Evolutionary conservation across 176 grass and related monocot species (phyloP).

Genomic region (Dendrocalamus sinicus): DNA sequence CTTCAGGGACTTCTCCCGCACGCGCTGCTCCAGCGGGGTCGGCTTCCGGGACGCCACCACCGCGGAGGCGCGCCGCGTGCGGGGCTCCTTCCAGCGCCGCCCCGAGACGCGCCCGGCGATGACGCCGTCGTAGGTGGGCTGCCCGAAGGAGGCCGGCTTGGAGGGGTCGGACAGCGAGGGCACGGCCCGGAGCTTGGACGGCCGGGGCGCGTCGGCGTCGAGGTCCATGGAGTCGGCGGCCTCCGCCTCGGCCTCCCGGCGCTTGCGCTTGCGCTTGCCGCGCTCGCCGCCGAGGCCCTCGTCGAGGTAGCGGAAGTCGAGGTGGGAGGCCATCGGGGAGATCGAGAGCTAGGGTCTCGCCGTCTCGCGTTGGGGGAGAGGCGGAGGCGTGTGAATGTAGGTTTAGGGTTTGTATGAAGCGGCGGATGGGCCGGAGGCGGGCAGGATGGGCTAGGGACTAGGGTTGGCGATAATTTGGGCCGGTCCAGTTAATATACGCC

Average conservation of each 20-base stretch:
- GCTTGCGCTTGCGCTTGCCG: conserved; percentile 89
- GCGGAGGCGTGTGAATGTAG: background rate
- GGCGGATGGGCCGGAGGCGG: background rate
- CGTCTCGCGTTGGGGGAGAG: background rate
- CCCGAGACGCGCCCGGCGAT: conserved; percentile 84
- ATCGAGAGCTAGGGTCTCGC: conserved; percentile 17
- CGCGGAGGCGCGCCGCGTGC: conserved; percentile 73
- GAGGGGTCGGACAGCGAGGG: conserved; percentile 76
- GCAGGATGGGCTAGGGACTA: conserved; percentile 1
- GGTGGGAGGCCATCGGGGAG: conserved; percentile 65
- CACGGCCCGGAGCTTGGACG: conserved; percentile 71
- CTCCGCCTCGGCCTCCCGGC: conserved; percentile 39
- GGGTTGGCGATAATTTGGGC: background rate
- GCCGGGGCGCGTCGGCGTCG: conserved; percentile 49
- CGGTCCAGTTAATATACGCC: background rate
- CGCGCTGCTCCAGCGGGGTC: conserved; percentile 70
- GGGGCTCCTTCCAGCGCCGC: conserved; percentile 84
- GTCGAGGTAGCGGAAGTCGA: conserved; percentile 94
- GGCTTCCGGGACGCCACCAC: conserved; percentile 60
- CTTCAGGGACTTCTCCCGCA: conserved; percentile 81
- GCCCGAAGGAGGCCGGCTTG: conserved; percentile 74
- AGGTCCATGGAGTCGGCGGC: conserved; percentile 66
- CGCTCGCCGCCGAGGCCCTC: conserved; percentile 85
- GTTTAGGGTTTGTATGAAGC: conserved; percentile 50
- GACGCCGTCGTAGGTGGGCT: conserved; percentile 86